Evolutionary conservation across 805 yeast genomes (phyloP), one percentile per base, ranked within the genome.

Genomic region (Candida sonorensis): DNA sequence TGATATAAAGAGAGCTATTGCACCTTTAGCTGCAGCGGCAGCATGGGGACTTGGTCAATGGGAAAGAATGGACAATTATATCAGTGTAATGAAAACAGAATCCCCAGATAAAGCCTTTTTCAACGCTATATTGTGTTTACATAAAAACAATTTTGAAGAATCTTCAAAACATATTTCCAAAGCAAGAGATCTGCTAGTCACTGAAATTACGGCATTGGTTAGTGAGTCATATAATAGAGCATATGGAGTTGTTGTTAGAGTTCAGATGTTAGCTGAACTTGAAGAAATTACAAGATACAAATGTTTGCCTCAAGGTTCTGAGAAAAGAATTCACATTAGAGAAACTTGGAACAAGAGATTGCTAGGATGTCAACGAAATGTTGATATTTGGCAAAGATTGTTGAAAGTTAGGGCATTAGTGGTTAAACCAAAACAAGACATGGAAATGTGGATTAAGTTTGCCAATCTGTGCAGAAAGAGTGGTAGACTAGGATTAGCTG

Each of bases 351-450:
- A 84, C 51, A 83, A 84, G 31, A 72, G 99, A 48, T 64, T 92
- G 31, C 62, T 85, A 38, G 97, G 97, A 2, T 87, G 97, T 51
- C 98, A 92, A 60, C 72, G 92, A 46, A 92, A 92, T 60, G 97
- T 92, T 31, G 99, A 92, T 60, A 87, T 88, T n/a, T 92, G 99
- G 98, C 97, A 90, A 55, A 69, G 97, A 50, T 80, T 92, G 76
- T 68, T 92, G 38, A 84, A 88, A 53, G 95, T 90, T 2, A 70
- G 98, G 35, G 90, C 97, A 0, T 66, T 92, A 29, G 97, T 92
- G 10, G 83, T 92, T 27, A 81, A 81, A 42, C 99, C 98, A 2
- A 85, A 88, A 44, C 94, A 92, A 49, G 97, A 92, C 53, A 82
- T 88, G 92, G 92, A 84, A 33, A 85, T 88, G 74, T 87, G 97